Percentiles rank a stretch among this genome's conserved stretches.
These are phyloP conservation scores for Cystobasidium tubakii DNA, from an alignment of 768 basidiomycete species.

Conservation along the genomic window DNA sequence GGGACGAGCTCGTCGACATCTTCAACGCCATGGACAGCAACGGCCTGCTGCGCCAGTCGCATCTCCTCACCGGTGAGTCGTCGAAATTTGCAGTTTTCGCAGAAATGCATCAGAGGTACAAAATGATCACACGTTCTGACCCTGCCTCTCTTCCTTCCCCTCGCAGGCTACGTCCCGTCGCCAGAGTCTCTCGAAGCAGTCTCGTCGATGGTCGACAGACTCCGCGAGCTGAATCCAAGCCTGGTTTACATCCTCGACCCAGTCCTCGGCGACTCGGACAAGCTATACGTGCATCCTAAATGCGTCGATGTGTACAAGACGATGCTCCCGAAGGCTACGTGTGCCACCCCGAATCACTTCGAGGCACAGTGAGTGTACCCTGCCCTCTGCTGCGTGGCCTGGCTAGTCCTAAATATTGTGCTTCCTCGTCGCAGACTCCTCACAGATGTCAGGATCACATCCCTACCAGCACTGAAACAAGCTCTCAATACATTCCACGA, in stretches of 20 bases:
- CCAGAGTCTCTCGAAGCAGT: slow-evolving; percentile 70
- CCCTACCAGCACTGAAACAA: slow-evolving; percentile 60
- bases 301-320: slow-evolving; percentile 79
- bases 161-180: slow-evolving; percentile 74
- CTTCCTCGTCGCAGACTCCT: slow-evolving; percentile 58
- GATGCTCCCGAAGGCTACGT: slow-evolving; percentile 67
- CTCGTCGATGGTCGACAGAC: slow-evolving; percentile 58
- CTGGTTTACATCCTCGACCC: slow-evolving; percentile 87
- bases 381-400: not conserved
- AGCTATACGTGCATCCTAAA: slow-evolving; percentile 77
- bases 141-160: slow-evolving; percentile 44
- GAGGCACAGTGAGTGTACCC: slow-evolving; percentile 73
- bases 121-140: not conserved
- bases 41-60: slow-evolving; percentile 63
- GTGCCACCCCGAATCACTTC: slow-evolving; percentile 97
- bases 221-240: slow-evolving; percentile 58
- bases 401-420: no score
- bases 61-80: slow-evolving; percentile 69
- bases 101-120: not conserved
- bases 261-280: slow-evolving; percentile 87
- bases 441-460: slow-evolving; percentile 65
- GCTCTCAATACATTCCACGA: slow-evolving; percentile 71
- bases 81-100: not conserved
- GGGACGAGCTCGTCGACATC: slow-evolving; percentile 68
- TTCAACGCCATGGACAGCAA: slow-evolving; percentile 68